Conservation (phyloP, 2,329 filamentous ascomycete genomes). For the Aciculosporium take region DNA sequence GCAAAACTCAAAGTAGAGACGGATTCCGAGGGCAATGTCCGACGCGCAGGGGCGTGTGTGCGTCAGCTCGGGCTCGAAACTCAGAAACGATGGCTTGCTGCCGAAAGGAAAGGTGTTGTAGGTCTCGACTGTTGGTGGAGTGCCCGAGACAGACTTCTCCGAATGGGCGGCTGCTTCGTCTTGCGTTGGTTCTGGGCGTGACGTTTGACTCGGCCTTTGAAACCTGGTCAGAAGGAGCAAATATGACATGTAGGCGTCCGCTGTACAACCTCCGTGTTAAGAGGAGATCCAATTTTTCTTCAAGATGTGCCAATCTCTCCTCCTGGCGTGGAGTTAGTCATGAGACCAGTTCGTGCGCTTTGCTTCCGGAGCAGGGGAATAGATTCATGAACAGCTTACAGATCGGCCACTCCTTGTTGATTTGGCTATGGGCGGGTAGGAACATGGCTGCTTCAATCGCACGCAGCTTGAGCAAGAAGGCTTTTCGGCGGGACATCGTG, state of each 20-base stretch:
- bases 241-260: conserved; percentile 3
- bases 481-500: conserved; percentile 36
- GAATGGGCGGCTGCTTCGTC: conserved; percentile 19
- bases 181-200: conserved; percentile 14
- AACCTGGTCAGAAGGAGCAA: conserved; percentile 16
- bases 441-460: conserved; percentile 32
- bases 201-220: conserved; percentile 14
- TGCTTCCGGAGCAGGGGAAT: too few species aligned
- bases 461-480: conserved; percentile 36
- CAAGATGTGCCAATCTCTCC: conserved; percentile 34
- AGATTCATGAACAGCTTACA: conserved; percentile 25
- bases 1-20: conserved; percentile 28
- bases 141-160: conserved; percentile 21
- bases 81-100: conserved; percentile 12
- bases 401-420: conserved; percentile 27
- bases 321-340: conserved; percentile 20
- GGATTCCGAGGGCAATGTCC: conserved; percentile 22
- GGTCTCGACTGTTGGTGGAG: conserved; percentile 14
- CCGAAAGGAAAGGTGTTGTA: conserved; percentile 8
- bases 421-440: conserved; percentile 25
- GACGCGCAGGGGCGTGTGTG: conserved; percentile 16
- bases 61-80: conserved; percentile 15
- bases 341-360: too few species aligned
- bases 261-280: conserved; percentile 26
- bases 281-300: conserved; percentile 37